phyloP scores from a whole-genome alignment of 2,329 filamentous ascomycete genomes.

The Ustulina deusta region DNA sequence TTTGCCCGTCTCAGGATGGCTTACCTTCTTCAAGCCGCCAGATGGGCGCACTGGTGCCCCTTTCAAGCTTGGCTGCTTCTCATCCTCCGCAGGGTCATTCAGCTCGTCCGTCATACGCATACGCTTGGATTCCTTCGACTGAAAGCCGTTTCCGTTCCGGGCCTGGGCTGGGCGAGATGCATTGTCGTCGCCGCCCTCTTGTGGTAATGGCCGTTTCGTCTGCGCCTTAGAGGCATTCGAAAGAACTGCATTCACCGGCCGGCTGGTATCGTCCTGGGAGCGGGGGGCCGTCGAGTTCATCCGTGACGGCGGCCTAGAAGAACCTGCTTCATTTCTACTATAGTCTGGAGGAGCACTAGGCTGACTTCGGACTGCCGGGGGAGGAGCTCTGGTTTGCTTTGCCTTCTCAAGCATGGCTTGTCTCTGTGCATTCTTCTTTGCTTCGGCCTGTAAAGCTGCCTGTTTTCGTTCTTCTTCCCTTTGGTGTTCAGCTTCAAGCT shows the following conservation, averaged over 20 bases:
- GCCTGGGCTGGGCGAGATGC: constrained; percentile 60
- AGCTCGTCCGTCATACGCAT: constrained; percentile 80
- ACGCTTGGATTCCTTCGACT: constrained; percentile 80
- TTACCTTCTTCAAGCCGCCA: constrained; percentile 75
- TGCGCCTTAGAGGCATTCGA: constrained; percentile 76
- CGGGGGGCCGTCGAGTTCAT: constrained; percentile 67
- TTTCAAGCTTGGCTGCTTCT: constrained; percentile 75
- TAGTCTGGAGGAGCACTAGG: constrained; percentile 64
- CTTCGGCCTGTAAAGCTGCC: constrained; percentile 64
- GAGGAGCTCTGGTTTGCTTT: constrained; percentile 72
- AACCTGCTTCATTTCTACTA: constrained; percentile 52
- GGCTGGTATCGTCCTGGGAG: constrained; percentile 68
- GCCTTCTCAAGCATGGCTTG: constrained; percentile 73
- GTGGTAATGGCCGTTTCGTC: constrained; percentile 79
- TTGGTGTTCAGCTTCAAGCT: constrained; percentile 72
- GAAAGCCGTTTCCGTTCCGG: constrained; percentile 71
- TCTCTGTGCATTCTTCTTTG: constrained; percentile 74
- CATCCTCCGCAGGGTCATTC: constrained; percentile 71
- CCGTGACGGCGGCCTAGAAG: constrained; percentile 65
- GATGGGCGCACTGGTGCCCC: constrained; percentile 88
- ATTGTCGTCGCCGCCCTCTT: constrained; percentile 69
- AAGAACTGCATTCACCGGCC: constrained; percentile 70
- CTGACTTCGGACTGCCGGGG: constrained; percentile 68
- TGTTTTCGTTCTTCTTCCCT: constrained; percentile 71
- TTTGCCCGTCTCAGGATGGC: constrained; percentile 40